Evolutionary conservation across 768 basidiomycete species (phyloP).

Genomic region (Leccinum broughii): DNA sequence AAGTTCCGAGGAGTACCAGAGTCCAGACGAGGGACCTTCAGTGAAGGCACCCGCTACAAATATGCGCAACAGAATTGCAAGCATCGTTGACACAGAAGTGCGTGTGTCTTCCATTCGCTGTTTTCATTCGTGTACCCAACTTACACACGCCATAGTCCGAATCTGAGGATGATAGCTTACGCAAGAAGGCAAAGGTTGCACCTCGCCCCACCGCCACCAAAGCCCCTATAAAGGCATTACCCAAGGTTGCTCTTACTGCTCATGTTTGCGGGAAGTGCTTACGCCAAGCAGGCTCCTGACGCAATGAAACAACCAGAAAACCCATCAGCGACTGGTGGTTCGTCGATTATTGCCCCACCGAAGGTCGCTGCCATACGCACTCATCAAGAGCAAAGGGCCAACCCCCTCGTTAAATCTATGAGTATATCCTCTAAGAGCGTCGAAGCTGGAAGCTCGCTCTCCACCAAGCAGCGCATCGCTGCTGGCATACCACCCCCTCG

Average conservation of each 20-base stretch:
- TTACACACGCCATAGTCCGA: conserved; percentile 17
- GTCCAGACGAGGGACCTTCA: conserved; percentile 7
- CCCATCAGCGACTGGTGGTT: neutral
- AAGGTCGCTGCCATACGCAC: conserved; percentile 23
- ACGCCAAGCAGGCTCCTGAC: conserved; percentile 2
- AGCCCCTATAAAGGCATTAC: conserved; percentile 1
- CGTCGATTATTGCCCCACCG: conserved; percentile 11
- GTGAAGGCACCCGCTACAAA: neutral
- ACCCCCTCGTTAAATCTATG: conserved; percentile 37
- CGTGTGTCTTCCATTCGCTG: neutral
- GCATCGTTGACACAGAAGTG: conserved; percentile 16
- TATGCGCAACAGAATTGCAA: conserved; percentile 7
- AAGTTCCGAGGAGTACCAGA: conserved; percentile 9
- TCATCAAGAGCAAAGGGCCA: conserved; percentile 30
- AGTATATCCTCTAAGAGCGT: conserved; percentile 23
- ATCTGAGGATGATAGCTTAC: conserved; percentile 9
- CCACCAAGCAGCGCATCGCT: conserved; percentile 52
- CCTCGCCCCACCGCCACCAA: conserved; percentile 4
- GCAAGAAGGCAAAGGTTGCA: neutral
- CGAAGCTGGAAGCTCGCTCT: conserved; percentile 39
- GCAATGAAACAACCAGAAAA: conserved; percentile 14
- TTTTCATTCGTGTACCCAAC: neutral
- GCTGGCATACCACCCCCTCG: conserved; percentile 39
- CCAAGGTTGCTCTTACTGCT: conserved; percentile 15
- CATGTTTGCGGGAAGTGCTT: neutral